Evolutionary conservation across 2,329 filamentous ascomycete genomes (phyloP), one percentile per base, ranked within the genome.

Genomic region (Pseudocercospora musae): DNA sequence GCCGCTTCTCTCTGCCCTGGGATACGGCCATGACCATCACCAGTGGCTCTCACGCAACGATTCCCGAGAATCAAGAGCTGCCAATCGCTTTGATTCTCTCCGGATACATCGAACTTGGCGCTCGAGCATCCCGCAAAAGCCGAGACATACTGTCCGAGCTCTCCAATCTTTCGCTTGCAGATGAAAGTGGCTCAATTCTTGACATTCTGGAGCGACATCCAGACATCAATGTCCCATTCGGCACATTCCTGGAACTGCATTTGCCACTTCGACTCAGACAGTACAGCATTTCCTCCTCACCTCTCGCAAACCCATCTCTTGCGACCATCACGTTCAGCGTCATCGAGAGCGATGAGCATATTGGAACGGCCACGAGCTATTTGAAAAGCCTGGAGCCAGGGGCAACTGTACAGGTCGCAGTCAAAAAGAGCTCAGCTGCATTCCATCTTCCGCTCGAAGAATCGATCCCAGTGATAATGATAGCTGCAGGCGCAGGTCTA

Each of bases 71-170:
- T 57, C 81, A 77, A 1, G 81, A 84, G 0, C 78, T 90, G 3
- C 83, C 87, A 1, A 87, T 86, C 0, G 79, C 79, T 11, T 85
- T 87, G 59, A 78, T 92, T 0, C 79, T 92, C 1, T 82, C 84
- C 0, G 85, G 85, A 0, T 91, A 90, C 63, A 85, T 92, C 2
- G 90, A 92, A 74, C 80, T 92, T 3, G 83, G 82, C 3, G 87
- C 89, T 67, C 87, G 88, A 0, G 88, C 87, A 1, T 91, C 87
- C 4, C 27, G 42, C 20, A 68, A 64, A 27, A 42, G 53, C 18
- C 40, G 56, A 25, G 31, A 59, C 5, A 42, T 60, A 6, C 23
- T 66, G 11, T n/a, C 53, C 49, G 68, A 74, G 3, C 87, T 85
- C 70, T 72, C 79, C 2, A 72, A 77, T 0, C 78, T 84, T 15